phyloP scores from a whole-genome alignment of 352 stramenopile genomes.

The Phytophthora cryptogea region DNA sequence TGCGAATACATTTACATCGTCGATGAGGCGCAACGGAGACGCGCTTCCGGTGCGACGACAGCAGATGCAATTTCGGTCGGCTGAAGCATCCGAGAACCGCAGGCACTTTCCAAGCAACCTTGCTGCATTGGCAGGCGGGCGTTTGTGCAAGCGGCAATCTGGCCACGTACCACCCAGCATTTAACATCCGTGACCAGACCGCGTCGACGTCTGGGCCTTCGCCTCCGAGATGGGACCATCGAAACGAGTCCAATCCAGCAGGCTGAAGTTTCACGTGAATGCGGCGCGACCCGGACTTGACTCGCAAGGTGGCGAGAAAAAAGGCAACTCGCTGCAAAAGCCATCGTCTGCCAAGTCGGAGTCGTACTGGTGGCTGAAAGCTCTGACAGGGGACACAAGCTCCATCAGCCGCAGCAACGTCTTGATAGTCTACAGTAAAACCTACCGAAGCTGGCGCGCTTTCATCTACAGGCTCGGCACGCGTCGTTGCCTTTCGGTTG shows the following conservation, averaged over 20 bases:
- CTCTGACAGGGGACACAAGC: no score
- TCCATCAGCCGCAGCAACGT: no score
- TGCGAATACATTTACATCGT: no score
- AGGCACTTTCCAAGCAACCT: not conserved
- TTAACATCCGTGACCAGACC: not conserved
- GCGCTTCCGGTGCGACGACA: no score
- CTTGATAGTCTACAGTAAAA: no score
- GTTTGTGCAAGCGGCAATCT: not conserved
- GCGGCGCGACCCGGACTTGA: not conserved
- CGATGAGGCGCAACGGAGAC: no score
- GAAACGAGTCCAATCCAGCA: not conserved
- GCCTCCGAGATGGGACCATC: not conserved
- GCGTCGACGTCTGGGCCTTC: not conserved
- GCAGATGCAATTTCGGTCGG: no score
- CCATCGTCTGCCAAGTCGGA: not conserved
- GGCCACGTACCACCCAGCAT: not conserved
- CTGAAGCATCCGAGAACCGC: not conserved
- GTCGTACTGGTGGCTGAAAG: no score
- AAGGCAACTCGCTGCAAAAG: not conserved
- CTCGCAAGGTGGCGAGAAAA: not conserved
- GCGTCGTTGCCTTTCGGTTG: no score
- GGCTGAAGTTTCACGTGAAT: not conserved
- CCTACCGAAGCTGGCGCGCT: no score
- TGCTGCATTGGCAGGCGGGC: not conserved
- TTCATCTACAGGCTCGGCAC: no score